Evolutionary conservation across 2,329 filamentous ascomycete species (phyloP).

Genomic region (Aspergillus aculeatus): DNA sequence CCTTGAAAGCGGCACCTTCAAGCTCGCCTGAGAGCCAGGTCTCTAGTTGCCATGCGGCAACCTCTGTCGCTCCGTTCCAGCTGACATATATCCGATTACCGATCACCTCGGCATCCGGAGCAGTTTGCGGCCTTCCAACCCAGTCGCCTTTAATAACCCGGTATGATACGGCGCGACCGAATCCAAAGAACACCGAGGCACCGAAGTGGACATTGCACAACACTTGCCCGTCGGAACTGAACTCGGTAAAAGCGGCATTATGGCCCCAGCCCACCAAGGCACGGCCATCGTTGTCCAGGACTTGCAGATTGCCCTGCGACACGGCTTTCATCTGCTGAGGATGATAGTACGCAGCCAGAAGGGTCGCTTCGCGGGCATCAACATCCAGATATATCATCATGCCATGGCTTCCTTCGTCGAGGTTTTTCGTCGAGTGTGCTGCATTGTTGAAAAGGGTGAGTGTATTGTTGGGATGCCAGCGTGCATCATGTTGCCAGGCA

Average conservation of each 20-base stretch:
- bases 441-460: constrained; percentile 44
- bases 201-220: constrained; percentile 55
- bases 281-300: constrained; percentile 44
- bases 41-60: constrained; percentile 31
- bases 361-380: constrained; percentile 39
- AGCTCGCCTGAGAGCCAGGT: constrained; percentile 15
- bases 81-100: constrained; percentile 38
- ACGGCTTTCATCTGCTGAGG: constrained; percentile 37
- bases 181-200: constrained; percentile 34
- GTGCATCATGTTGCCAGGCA: constrained; percentile 54
- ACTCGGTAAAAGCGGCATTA: constrained; percentile 52
- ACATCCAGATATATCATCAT: constrained; percentile 43
- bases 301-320: constrained; percentile 46
- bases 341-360: constrained; percentile 41
- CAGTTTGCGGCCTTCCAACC: constrained; percentile 49
- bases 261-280: constrained; percentile 52
- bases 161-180: constrained; percentile 51
- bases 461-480: constrained; percentile 29
- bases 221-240: constrained; percentile 48
- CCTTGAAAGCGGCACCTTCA: constrained; percentile 14
- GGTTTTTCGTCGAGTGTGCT: constrained; percentile 21
- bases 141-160: constrained; percentile 56
- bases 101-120: constrained; percentile 25
- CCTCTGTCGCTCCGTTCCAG: constrained; percentile 51
- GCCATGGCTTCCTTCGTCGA: constrained; percentile 41